These are phyloP conservation scores for Geranomyces variabilis DNA, from an alignment of 192 early-diverging fungal species.

Conservation along the genomic window DNA sequence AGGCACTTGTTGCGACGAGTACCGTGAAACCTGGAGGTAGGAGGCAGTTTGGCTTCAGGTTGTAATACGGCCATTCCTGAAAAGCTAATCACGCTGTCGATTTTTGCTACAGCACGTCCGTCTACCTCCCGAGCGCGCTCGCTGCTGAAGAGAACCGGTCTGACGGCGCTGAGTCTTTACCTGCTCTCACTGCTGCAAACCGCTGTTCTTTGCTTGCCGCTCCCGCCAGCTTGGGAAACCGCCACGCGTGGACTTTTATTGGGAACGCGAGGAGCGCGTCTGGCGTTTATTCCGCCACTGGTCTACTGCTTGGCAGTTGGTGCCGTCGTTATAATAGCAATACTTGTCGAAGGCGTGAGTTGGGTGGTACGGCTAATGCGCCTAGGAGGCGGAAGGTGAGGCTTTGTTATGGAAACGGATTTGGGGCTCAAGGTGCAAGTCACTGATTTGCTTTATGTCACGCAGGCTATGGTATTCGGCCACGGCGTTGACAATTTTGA, in stretches of 20 bases:
- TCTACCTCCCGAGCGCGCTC: too few relatives aligned
- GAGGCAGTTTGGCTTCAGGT: neutral
- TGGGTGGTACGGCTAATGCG: neutral
- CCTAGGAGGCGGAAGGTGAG: neutral
- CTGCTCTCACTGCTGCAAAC: neutral
- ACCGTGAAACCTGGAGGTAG: neutral
- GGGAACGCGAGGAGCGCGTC: neutral
- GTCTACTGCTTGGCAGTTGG: slow-evolving; percentile 11
- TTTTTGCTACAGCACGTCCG: too few relatives aligned
- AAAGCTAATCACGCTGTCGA: too few relatives aligned
- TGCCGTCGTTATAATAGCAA: neutral
- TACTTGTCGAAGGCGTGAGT: neutral
- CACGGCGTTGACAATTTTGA: neutral
- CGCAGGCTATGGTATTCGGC: neutral
- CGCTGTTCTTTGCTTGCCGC: neutral
- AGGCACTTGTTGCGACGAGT: neutral
- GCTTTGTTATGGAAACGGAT: neutral
- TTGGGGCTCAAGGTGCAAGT: neutral
- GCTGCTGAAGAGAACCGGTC: neutral
- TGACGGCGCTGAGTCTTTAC: neutral
- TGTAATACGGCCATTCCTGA: neutral
- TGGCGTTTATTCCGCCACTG: neutral
- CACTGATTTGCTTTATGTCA: neutral
- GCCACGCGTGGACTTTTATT: slow-evolving; percentile 2
- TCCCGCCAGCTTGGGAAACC: neutral